These are phyloP conservation scores for Collybia nuda DNA, from an alignment of 768 basidiomycete genomes.

Conservation along the genomic window DNA sequence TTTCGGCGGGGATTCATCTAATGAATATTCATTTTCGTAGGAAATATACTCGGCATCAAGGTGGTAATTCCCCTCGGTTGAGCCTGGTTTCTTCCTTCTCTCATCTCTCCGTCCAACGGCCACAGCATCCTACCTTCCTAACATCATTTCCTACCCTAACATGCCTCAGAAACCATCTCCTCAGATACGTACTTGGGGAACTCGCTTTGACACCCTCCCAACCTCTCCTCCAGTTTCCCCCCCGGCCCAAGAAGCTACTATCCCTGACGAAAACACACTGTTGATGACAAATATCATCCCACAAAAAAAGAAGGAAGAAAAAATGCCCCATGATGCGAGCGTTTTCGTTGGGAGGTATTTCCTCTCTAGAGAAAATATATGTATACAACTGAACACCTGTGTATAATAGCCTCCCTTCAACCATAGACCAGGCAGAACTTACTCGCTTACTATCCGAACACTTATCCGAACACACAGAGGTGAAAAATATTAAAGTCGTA, in stretches of 20 bases:
- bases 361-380: neutral
- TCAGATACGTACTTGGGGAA: constrained; percentile 61
- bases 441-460: constrained; percentile 60
- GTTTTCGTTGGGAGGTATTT: constrained; percentile 82
- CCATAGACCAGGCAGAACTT: constrained; percentile 65
- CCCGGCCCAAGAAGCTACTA: constrained; percentile 16
- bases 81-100: constrained; percentile 7
- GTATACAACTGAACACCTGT: neutral
- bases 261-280: constrained; percentile 10
- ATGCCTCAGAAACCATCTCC: constrained; percentile 45
- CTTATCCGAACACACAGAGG: constrained; percentile 61
- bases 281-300: constrained; percentile 18
- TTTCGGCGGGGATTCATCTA: neutral
- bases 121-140: constrained; percentile 17
- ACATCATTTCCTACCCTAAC: constrained; percentile 20
- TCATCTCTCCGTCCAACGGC: constrained; percentile 7
- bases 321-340: constrained; percentile 71
- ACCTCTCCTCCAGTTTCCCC: constrained; percentile 47
- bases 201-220: constrained; percentile 67
- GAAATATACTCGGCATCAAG: constrained; percentile 5
- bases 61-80: constrained; percentile 2
- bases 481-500: constrained; percentile 70
- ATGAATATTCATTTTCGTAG: constrained; percentile 13
- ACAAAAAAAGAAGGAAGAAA: constrained; percentile 38
- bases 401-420: constrained; percentile 59